These are phyloP conservation scores for Jatropha multifida DNA, from an alignment of 441 rosid species.

Conservation along the genomic window DNA sequence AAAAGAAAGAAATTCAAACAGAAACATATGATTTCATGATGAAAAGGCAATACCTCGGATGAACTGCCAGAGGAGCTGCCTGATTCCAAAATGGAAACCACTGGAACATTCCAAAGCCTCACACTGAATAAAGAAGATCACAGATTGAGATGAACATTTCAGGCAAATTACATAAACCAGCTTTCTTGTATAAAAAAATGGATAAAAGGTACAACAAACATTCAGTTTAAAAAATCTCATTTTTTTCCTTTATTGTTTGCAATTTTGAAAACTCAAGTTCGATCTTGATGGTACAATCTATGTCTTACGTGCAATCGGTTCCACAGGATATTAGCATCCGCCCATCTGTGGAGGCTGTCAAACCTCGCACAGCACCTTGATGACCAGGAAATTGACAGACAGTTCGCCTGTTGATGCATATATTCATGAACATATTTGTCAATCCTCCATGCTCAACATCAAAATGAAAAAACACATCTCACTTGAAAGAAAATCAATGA, in stretches of 20 bases:
- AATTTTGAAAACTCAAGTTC: not conserved
- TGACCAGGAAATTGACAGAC: conserved; percentile 93
- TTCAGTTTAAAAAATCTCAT: not conserved
- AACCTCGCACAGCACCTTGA: conserved; percentile 88
- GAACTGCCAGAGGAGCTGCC: conserved; percentile 39
- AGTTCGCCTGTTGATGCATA: conserved; percentile 59
- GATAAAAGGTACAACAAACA: not conserved
- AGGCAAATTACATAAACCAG: not conserved
- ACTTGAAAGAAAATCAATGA: not conserved
- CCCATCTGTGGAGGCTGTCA: conserved; percentile 89
- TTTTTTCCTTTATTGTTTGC: too few species aligned
- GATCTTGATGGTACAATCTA: conserved; percentile 9
- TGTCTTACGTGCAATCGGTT: conserved; percentile 83
- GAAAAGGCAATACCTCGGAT: conserved; percentile 46
- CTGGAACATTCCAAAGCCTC: conserved; percentile 92
- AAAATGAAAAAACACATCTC: not conserved
- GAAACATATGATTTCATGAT: conserved; percentile 4
- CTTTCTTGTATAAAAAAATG: not conserved
- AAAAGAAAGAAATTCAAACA: not conserved
- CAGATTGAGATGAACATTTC: not conserved
- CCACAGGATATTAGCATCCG: conserved; percentile 77
- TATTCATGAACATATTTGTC: conserved; percentile 20
- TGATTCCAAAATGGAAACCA: conserved; percentile 53
- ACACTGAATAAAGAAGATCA: conserved; percentile 47
- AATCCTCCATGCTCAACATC: not conserved